Evolutionary conservation across 2,329 filamentous ascomycete genomes (phyloP).

Genomic region (Cytospora paraplurivora): DNA sequence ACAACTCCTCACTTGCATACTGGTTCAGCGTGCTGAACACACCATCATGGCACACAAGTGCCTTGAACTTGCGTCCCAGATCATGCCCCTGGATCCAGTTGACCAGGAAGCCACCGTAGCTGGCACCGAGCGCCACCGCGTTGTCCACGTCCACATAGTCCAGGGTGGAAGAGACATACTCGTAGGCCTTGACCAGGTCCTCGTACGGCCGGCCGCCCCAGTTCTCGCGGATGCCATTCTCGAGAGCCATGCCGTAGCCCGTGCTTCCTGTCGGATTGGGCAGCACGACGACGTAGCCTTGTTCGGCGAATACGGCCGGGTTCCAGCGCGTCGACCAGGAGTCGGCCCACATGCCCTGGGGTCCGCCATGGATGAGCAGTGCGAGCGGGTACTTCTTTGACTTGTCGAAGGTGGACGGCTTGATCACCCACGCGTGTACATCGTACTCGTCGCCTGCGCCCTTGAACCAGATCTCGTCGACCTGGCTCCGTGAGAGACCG

Average conservation of each 20-base stretch:
- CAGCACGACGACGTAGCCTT: slow-evolving; percentile 80
- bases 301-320: slow-evolving; percentile 81
- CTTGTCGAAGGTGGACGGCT: slow-evolving; percentile 67
- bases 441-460: slow-evolving; percentile 62
- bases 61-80: slow-evolving; percentile 82
- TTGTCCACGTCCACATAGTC: slow-evolving; percentile 68
- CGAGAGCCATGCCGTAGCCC: slow-evolving; percentile 77
- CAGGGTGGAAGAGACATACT: slow-evolving; percentile 69
- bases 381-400: slow-evolving; percentile 76
- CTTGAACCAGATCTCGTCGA: slow-evolving; percentile 69
- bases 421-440: slow-evolving; percentile 71
- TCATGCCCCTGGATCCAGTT: slow-evolving; percentile 91
- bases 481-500: slow-evolving; percentile 64
- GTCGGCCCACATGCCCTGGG: slow-evolving; percentile 75
- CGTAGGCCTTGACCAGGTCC: slow-evolving; percentile 77
- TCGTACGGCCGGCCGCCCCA: slow-evolving; percentile 87
- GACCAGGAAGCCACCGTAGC: slow-evolving; percentile 77
- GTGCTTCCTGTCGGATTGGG: slow-evolving; percentile 85
- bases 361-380: slow-evolving; percentile 81
- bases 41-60: slow-evolving; percentile 85
- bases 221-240: slow-evolving; percentile 73
- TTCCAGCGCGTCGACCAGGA: slow-evolving; percentile 85
- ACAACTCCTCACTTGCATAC: slow-evolving; percentile 68
- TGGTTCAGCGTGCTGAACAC: slow-evolving; percentile 73
- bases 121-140: slow-evolving; percentile 74